Percentiles rank a stretch among this genome's conserved stretches.
These are phyloP conservation scores for Cardiosporidium cionae DNA, from an alignment of 169 alveolate genomes.

Conservation along the genomic window DNA sequence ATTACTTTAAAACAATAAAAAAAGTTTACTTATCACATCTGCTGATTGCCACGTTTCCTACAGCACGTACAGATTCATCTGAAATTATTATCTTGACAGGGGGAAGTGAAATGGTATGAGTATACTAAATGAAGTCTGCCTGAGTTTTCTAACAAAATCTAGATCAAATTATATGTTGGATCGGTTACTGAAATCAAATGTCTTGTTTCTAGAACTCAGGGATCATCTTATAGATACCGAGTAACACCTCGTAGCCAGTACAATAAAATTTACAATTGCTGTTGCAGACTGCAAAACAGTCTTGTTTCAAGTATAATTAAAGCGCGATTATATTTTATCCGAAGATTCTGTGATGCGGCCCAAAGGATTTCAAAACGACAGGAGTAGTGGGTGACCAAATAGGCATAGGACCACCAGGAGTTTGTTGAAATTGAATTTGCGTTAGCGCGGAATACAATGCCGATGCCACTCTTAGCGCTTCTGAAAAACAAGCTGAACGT, in stretches of 20 bases:
- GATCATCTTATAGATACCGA: neutral
- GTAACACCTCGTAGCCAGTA: neutral
- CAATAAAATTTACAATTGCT: no score
- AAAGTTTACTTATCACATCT: no score
- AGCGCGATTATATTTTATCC: no score
- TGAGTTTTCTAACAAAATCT: no score
- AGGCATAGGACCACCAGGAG: conserved; percentile 5
- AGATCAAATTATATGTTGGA: neutral
- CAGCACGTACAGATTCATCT: no score
- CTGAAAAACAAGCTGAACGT: conserved; percentile 15
- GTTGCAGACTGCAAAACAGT: no score
- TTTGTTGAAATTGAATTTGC: conserved; percentile 29
- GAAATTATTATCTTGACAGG: no score
- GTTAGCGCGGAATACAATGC: conserved; percentile 30
- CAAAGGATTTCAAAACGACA: neutral
- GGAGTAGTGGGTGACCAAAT: conserved; percentile 31
- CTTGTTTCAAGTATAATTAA: no score
- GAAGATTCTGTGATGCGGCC: conserved; percentile 11
- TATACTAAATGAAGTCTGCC: no score
- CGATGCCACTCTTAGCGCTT: conserved; percentile 28
- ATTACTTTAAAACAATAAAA: no score
- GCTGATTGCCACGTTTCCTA: no score
- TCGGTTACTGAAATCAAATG: neutral
- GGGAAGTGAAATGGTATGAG: no score
- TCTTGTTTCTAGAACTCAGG: neutral